Evolutionary conservation across 257 asterid species (phyloP).

Genomic region (Primulina huaijiensis): DNA sequence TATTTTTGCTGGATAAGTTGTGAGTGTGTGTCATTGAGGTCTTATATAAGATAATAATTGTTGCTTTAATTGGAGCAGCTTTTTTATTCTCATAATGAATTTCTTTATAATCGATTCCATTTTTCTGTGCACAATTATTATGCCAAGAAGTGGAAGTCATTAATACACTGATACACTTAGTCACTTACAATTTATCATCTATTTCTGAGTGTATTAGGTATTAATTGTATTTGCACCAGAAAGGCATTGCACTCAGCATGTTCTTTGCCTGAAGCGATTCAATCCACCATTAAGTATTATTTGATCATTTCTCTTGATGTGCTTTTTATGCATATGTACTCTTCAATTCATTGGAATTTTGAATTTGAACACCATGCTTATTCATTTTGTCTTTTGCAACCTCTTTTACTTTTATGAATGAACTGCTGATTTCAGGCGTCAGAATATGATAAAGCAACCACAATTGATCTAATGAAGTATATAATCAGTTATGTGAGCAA

Average conservation of each 20-base stretch:
- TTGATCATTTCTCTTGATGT: not conserved
- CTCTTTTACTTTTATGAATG: not conserved
- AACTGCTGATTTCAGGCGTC: conserved; percentile 38
- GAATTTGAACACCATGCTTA: not conserved
- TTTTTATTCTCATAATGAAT: not conserved
- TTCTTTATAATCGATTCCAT: no score
- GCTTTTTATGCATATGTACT: not conserved
- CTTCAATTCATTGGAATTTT: not conserved
- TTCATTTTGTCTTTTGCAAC: not conserved
- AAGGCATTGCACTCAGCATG: not conserved
- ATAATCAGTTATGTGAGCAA: conserved; percentile 85
- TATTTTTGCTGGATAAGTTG: not conserved
- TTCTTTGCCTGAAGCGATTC: not conserved
- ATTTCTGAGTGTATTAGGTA: not conserved
- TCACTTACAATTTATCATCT: not conserved
- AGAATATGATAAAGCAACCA: conserved; percentile 45
- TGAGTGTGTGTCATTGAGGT: no score
- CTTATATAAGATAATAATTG: no score
- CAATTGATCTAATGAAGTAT: conserved; percentile 84
- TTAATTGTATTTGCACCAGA: not conserved
- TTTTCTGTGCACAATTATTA: not conserved
- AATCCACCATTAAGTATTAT: not conserved
- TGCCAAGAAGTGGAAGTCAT: not conserved
- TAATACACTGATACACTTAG: no score
- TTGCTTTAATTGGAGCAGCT: not conserved